Percentiles rank a stretch among this genome's conserved stretches.
phyloP scores from a whole-genome alignment of 2,329 filamentous ascomycete species.

The Colletotrichum phormii region DNA sequence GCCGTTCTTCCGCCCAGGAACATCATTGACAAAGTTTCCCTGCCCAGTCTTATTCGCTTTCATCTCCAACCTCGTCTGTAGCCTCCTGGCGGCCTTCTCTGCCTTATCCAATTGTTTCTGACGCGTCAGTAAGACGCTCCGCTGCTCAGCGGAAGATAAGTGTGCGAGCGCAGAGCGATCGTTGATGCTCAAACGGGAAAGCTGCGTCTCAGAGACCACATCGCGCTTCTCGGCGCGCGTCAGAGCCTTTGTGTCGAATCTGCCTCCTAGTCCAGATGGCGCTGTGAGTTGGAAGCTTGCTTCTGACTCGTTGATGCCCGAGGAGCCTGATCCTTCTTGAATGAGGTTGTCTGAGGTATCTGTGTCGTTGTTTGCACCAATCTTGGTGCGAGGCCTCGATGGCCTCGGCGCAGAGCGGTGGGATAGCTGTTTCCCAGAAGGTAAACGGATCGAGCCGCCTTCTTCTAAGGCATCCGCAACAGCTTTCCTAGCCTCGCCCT shows the following conservation, averaged over 20 bases:
- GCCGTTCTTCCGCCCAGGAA: slow-evolving; percentile 32
- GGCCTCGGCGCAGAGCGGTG: slow-evolving; percentile 39
- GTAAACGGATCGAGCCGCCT: slow-evolving; percentile 46
- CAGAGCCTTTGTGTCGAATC: not conserved
- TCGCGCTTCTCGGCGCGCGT: slow-evolving; percentile 36
- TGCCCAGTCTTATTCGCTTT: slow-evolving; percentile 40
- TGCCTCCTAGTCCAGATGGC: not conserved
- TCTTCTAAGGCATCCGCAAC: slow-evolving; percentile 34
- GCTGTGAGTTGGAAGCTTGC: slow-evolving; percentile 7
- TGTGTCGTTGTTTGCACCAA: not conserved
- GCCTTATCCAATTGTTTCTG: slow-evolving; percentile 45
- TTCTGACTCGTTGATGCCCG: not conserved
- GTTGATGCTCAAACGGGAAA: slow-evolving; percentile 41
- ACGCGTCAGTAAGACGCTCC: slow-evolving; percentile 42
- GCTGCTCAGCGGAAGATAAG: slow-evolving; percentile 44
- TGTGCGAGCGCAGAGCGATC: slow-evolving; percentile 45
- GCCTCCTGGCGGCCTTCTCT: slow-evolving; percentile 36
- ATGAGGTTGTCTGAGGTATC: not conserved
- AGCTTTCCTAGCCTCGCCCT: not conserved
- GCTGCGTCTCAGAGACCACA: slow-evolving; percentile 38
- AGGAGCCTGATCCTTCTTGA: not conserved
- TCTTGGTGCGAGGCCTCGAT: not conserved
- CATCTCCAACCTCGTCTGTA: slow-evolving; percentile 38
- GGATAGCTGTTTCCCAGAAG: slow-evolving; percentile 50
- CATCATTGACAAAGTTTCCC: slow-evolving; percentile 40